Evolutionary conservation across 139 green algal species (phyloP).

Genomic region (Chlorella vulgaris): DNA sequence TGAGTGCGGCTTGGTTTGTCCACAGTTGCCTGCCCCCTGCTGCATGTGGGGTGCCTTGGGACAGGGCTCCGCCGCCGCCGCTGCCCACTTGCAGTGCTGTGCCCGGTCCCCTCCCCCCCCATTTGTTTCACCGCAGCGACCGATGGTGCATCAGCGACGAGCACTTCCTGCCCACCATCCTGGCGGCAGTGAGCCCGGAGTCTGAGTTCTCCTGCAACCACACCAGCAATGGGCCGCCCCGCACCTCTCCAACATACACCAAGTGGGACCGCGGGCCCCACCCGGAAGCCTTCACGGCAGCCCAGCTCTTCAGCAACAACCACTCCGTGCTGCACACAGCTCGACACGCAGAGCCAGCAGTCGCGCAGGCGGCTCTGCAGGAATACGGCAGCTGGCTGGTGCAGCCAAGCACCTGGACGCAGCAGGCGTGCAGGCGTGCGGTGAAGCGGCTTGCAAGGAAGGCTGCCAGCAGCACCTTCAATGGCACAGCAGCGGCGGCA

Average conservation of each 20-base stretch:
- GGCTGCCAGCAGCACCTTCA: too few relatives aligned
- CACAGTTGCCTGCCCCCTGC: neutral
- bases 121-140: neutral
- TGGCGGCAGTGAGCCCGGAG: neutral
- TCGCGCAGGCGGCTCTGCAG: neutral
- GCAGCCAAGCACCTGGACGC: neutral
- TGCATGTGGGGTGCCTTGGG: neutral
- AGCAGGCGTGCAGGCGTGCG: neutral
- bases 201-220: conserved; percentile 1
- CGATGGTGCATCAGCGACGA: conserved; percentile 28
- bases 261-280: neutral
- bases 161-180: conserved; percentile 8
- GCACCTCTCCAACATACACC: neutral
- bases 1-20: neutral
- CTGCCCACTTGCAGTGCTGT: neutral
- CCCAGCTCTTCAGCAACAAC: neutral
- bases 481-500: neutral
- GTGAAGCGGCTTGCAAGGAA: neutral
- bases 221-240: neutral
- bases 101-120: neutral
- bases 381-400: neutral
- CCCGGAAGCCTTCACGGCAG: neutral
- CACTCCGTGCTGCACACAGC: neutral
- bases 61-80: neutral
- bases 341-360: neutral